Evolutionary conservation across 441 rosid genomes (phyloP), one percentile per base, ranked within the genome.

Genomic region (Melastoma candidum): DNA sequence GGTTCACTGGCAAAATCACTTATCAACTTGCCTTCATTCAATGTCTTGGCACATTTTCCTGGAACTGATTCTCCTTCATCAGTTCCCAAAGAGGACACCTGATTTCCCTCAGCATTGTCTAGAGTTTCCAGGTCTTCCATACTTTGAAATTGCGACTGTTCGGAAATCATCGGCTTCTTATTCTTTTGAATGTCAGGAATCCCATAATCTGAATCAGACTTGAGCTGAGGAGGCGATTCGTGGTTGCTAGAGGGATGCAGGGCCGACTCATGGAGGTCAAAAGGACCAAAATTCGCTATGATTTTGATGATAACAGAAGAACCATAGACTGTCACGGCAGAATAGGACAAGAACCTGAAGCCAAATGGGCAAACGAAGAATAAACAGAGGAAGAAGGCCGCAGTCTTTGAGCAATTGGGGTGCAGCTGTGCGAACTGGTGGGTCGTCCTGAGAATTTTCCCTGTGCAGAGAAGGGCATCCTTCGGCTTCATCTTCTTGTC

Each of bases 311-410:
- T 69, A 43, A 69, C 63, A 12, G 47, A 45, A 41, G 65, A 65
- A 64, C 71, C 73, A 17, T 64, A 67, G 32, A 80, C 51, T 44
- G 83, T 46, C 2, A 87, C 85, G 4, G 72, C 63, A 53, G 82
- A 51, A 55, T 63, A 85, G 41, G 82, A 12, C 70, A 85, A 56
- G 63, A 77, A 59, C 62, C 54, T 64, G 74, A 88, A 83, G 12
- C 78, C 66, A 13, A 71, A 63, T 50, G 95, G 94, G 51, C 77
- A 68, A 57, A 73, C 68, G 32, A 78, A 46, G 65, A 74, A 81
- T 2, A 88, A 45, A 32, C 63, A 50, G 49, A 82, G 67, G 44
- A 71, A 55, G 39, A 68, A 48, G 25, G 66, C 44, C 27, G 74
- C 53, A 45, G 64, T 60, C 11, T 61, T 50, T 1, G 83, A 82